Evolutionary conservation across 768 basidiomycete genomes (phyloP), one percentile per base, ranked within the genome.

Genomic region (Clavulina sp.): DNA sequence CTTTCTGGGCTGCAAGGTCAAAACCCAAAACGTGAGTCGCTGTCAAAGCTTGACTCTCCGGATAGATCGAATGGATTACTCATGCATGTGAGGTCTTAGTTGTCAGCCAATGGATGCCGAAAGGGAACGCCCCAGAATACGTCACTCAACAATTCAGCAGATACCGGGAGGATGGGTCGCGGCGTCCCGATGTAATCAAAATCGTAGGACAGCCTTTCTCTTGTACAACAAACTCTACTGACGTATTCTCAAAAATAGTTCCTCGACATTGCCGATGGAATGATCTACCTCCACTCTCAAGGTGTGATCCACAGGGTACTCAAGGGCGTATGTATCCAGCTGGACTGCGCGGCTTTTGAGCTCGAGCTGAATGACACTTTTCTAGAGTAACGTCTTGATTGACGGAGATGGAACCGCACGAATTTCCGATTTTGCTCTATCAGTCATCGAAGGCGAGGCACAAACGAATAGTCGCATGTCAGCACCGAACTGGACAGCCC

Each of bases 201-300:
- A n/a, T n/a, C n/a, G n/a, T n/a, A n/a, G n/a, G n/a, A n/a, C n/a
- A n/a, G n/a, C n/a, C n/a, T n/a, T n/a, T n/a, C n/a, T n/a, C n/a
- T n/a, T n/a, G n/a, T n/a, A n/a, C n/a, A n/a, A n/a, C n/a, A n/a
- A n/a, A n/a, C n/a, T n/a, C n/a, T n/a, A n/a, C n/a, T n/a, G n/a
- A n/a, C n/a, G n/a, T n/a, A n/a, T n/a, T n/a, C n/a, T n/a, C n/a
- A n/a, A n/a, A n/a, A n/a, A n/a, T n/a, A n/a, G n/a, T n/a, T n/a
- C n/a, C n/a, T 46, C 26, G 43, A 46, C 26, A 28, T 46, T 26
- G 43, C 43, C 43, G 43, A 46, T 9, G 43, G 43, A 13, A 9
- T 46, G 24, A 28, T 46, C 26, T 46, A 46, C 26, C 43, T 46
- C 26, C 43, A 46, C 26, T 46, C 43, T 46, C 43, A 46, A 24